Percentiles rank a stretch among this genome's conserved stretches.
phyloP scores from a whole-genome alignment of 192 early-diverging fungal species.

The Rhizoclosmatium globosum region DNA sequence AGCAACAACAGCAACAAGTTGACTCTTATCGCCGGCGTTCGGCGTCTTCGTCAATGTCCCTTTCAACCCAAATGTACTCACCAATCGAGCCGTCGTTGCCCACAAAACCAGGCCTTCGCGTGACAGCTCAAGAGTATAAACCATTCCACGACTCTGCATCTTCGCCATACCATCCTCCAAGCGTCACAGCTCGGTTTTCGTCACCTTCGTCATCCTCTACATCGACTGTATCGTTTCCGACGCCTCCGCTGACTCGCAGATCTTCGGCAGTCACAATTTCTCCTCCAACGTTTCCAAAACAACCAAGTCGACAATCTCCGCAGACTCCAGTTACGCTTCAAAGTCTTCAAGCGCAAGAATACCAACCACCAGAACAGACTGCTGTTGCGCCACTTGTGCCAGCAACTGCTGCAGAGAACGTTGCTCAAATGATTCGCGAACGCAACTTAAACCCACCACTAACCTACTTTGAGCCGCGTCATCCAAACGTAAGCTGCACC shows the following conservation, averaged over 20 bases:
- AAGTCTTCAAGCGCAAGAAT: background rate
- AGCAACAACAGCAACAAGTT: no score
- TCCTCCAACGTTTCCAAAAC: background rate
- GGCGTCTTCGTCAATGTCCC: no score
- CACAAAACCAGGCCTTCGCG: background rate
- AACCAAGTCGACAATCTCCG: background rate
- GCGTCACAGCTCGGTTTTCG: background rate
- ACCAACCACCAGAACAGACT: background rate
- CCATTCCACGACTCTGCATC: background rate
- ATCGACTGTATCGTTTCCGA: background rate
- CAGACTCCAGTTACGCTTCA: background rate
- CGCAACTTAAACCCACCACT: constrained; percentile 31
- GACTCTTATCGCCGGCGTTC: no score
- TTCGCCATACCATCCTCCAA: background rate
- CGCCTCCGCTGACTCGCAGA: background rate
- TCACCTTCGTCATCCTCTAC: background rate
- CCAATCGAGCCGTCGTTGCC: no score
- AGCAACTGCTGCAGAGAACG: background rate
- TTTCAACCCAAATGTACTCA: no score
- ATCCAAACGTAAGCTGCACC: constrained; percentile 29
- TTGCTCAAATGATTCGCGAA: constrained; percentile 27
- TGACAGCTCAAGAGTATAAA: constrained; percentile 16
- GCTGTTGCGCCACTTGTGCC: constrained; percentile 1
- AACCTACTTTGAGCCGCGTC: constrained; percentile 11
- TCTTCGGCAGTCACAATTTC: background rate